Evolutionary conservation across 768 basidiomycete genomes (phyloP), one percentile per base, ranked within the genome.

Genomic region (Tylopilus vinaceipallidus): DNA sequence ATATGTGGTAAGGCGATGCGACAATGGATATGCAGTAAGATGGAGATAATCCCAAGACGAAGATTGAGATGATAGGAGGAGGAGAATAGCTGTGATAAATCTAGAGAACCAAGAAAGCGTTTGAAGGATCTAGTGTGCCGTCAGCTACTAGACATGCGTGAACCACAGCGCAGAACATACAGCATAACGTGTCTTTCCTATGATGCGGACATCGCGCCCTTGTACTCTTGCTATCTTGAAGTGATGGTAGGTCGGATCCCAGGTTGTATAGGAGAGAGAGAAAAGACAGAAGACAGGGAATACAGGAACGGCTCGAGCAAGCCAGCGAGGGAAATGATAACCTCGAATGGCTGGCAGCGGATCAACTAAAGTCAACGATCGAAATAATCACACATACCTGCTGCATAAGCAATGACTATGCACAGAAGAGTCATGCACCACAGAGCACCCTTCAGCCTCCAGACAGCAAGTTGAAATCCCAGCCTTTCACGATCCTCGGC

Each of bases 221-320:
- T 91, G 88, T 35, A 78, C 71, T 57, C 80, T 77, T 12, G 84
- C 82, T 55, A 71, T 76, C 55, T 76, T 76, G 46, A 80, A 71
- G 10, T 78, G 72, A 20, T 77, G 68, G 66, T 91, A 92, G 17
- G 87, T 88, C 12, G 91, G 92, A 62, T 95, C 84, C 93, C 93
- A 95, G 2, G 77, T 81, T 1, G 83, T 82, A 86, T 92, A 95
- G 6, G 86, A 60, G 14, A 93, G 61, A 17, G 91, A 91, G 14
- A 80, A 11, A 1, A 83, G 37, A 24, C 74, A 68, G 17, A 88
- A 37, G 4, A 73, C 24, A 3, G 88, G 83, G 43, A 86, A 69
- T 5, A 63, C 53, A 10, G 78, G 77, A 42, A 67, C 59, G 33
- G 71, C 38, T 29, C 64, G 39, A 1, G 49, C 24, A 12, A 64